Conservation (phyloP, 768 basidiomycete genomes). For the Phylloporus scabripes region DNA sequence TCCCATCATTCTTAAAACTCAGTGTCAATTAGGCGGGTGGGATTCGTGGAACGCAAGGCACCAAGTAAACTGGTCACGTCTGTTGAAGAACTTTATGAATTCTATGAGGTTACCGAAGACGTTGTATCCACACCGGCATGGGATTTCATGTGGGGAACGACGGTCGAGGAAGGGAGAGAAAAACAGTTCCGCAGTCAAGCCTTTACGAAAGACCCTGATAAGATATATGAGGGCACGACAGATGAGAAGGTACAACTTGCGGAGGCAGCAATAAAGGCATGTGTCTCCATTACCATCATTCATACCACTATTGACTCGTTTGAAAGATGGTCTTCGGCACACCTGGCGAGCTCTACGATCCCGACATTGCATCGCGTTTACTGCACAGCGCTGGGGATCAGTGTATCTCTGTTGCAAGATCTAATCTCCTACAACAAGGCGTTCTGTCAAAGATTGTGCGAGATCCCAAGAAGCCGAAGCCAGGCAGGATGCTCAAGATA, state of each 20-base stretch:
- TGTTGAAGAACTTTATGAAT: constrained; percentile 38
- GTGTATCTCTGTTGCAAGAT: constrained; percentile 49
- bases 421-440: constrained; percentile 56
- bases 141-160: constrained; percentile 71
- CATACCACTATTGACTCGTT: constrained; percentile 1
- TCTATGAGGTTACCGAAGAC: constrained; percentile 50
- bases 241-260: constrained; percentile 47
- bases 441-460: constrained; percentile 62
- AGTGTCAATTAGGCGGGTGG: constrained; percentile 49
- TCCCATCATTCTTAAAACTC: constrained; percentile 5
- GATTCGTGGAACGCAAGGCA: constrained; percentile 45
- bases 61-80: constrained; percentile 38
- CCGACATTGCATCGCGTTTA: constrained; percentile 51
- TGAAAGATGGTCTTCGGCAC: constrained; percentile 72
- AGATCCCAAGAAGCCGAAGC: constrained; percentile 56
- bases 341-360: constrained; percentile 62
- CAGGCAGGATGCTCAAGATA: constrained; percentile 71
- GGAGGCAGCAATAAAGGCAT: constrained; percentile 69
- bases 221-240: constrained; percentile 12
- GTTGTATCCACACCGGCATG: constrained; percentile 40
- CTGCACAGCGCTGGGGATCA: constrained; percentile 54
- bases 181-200: constrained; percentile 56
- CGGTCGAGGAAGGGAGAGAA: constrained; percentile 72
- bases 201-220: constrained; percentile 42
- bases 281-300: not conserved